A percentile compares a stretch with the other conserved stretches of the same genome.
phyloP scores from a whole-genome alignment of 225 moss, liverwort and hornwort genomes.

The Pseudisothecium myosuroides region DNA sequence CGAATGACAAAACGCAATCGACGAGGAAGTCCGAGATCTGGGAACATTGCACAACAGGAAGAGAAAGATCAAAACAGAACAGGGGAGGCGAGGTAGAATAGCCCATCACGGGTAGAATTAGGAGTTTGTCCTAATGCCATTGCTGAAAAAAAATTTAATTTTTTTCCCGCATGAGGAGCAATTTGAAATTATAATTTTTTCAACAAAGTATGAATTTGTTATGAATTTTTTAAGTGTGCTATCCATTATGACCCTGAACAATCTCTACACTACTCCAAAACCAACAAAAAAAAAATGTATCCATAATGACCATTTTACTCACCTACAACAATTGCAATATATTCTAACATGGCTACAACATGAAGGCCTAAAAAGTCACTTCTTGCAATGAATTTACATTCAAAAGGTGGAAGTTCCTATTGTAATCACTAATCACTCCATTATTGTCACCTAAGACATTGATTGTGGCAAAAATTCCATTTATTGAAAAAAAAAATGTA shows the following conservation, averaged over 20 bases:
- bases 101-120: background rate
- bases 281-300: background rate
- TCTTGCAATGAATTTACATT: background rate
- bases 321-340: accelerated
- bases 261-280: accelerated
- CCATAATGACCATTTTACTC: background rate
- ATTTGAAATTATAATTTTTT: background rate
- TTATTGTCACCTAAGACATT: accelerated
- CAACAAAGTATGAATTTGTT: background rate
- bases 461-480: background rate
- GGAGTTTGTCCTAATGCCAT: background rate
- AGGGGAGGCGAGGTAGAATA: background rate
- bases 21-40: background rate
- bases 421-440: background rate
- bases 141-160: too few relatives aligned
- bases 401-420: background rate
- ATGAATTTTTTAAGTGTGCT: background rate
- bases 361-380: background rate
- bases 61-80: background rate
- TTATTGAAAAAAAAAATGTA: background rate
- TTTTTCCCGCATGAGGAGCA: background rate
- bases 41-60: background rate
- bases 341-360: background rate
- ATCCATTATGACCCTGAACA: accelerated
- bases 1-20: background rate